These are phyloP conservation scores for Sporothrix mexicana DNA, from an alignment of 2,329 filamentous ascomycete species.

Conservation along the genomic window DNA sequence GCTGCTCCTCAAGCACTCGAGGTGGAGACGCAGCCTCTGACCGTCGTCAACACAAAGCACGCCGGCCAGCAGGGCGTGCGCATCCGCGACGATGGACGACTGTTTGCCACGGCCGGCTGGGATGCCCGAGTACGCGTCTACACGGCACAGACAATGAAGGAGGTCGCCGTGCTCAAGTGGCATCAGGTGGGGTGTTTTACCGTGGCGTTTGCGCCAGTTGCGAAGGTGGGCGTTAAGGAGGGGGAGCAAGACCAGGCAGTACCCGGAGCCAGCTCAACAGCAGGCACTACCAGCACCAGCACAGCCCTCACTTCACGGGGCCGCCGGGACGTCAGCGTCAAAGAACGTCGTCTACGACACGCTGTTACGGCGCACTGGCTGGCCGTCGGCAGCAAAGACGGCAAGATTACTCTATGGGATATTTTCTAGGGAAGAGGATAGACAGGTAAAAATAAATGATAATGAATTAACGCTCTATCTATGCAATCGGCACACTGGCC, in stretches of 20 bases:
- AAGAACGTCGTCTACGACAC: slow-evolving; percentile 66
- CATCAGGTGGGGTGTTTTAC: slow-evolving; percentile 88
- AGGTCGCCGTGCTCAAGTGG: slow-evolving; percentile 93
- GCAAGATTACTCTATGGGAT: slow-evolving; percentile 94
- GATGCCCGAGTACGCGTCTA: slow-evolving; percentile 84
- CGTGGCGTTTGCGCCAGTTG: slow-evolving; percentile 69
- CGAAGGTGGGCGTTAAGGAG: slow-evolving; percentile 5
- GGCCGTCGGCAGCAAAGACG: slow-evolving; percentile 89
- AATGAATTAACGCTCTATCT: background rate
- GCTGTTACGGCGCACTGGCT: slow-evolving; percentile 83
- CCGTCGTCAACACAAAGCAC: slow-evolving; percentile 78
- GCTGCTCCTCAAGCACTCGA: slow-evolving; percentile 31
- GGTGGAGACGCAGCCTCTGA: slow-evolving; percentile 57
- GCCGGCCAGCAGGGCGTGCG: slow-evolving; percentile 83
- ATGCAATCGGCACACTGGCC: background rate
- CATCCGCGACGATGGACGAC: slow-evolving; percentile 77
- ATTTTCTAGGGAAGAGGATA: slow-evolving; percentile 66
- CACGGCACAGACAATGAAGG: slow-evolving; percentile 77
- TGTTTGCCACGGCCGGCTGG: slow-evolving; percentile 94
- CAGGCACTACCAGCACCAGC: background rate
- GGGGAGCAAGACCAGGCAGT: background rate
- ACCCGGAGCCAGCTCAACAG: background rate
- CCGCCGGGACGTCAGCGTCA: slow-evolving; percentile 57
- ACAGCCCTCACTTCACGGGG: background rate
- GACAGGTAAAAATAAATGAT: background rate